Evolutionary conservation across 495 filamentous ascomycete genomes (phyloP).

Genomic region (Penicillium soppii): DNA sequence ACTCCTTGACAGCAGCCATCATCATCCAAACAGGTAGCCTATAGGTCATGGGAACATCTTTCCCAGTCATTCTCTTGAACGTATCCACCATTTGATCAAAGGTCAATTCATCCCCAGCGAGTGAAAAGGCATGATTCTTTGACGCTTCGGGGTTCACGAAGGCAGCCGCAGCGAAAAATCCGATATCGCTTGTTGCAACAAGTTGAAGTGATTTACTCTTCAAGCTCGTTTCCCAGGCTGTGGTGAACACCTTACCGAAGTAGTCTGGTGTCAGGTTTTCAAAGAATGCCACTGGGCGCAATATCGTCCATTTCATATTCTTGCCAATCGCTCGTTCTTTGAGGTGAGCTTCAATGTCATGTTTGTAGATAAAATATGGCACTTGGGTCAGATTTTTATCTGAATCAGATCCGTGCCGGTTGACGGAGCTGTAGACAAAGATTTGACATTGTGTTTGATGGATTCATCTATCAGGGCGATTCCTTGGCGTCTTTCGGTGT

Average conservation of each 20-base stretch:
- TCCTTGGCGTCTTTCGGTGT: slow-evolving; percentile 60
- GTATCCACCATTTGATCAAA: slow-evolving; percentile 45
- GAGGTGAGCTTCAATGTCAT: slow-evolving; percentile 63
- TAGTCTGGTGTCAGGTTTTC: slow-evolving; percentile 62
- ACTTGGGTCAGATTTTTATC: slow-evolving; percentile 57
- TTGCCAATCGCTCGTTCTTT: slow-evolving; percentile 34
- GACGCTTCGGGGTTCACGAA: slow-evolving; percentile 52
- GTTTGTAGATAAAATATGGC: slow-evolving; percentile 64
- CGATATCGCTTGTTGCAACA: slow-evolving; percentile 61
- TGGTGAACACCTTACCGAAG: slow-evolving; percentile 57
- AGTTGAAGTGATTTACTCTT: slow-evolving; percentile 57
- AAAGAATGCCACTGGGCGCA: slow-evolving; percentile 67
- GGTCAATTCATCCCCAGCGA: slow-evolving; percentile 62
- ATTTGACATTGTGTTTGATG: slow-evolving; percentile 55
- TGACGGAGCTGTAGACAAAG: slow-evolving; percentile 68
- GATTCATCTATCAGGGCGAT: slow-evolving; percentile 59
- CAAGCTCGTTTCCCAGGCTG: slow-evolving; percentile 45
- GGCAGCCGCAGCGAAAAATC: slow-evolving; percentile 59
- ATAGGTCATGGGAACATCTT: slow-evolving; percentile 50
- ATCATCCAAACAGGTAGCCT: slow-evolving; percentile 34
- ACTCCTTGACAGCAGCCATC: slow-evolving; percentile 50
- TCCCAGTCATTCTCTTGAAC: slow-evolving; percentile 51
- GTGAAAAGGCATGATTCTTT: slow-evolving; percentile 44
- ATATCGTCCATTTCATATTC: slow-evolving; percentile 58
- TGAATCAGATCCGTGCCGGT: slow-evolving; percentile 61